A percentile compares a stretch with the other conserved stretches of the same genome.
These are phyloP conservation scores for Ophiosphaerella herpotricha DNA, from an alignment of 2,329 filamentous ascomycete genomes.

Conservation along the genomic window DNA sequence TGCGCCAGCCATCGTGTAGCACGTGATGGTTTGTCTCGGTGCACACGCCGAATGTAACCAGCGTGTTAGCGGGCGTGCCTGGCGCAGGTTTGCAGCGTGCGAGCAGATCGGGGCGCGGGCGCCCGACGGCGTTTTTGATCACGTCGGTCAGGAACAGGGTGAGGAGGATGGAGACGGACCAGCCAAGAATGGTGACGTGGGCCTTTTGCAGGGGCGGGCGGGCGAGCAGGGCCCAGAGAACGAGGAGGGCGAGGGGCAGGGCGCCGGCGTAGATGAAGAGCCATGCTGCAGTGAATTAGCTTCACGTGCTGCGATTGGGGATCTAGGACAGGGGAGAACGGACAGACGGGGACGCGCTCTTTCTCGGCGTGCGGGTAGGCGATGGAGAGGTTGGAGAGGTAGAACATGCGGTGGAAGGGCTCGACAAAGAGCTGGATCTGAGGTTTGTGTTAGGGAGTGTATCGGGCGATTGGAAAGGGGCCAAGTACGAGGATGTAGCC, in stretches of 20 bases:
- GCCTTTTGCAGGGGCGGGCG: constrained; percentile 74
- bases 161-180: constrained; percentile 73
- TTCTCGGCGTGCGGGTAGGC: constrained; percentile 83
- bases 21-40: constrained; percentile 70
- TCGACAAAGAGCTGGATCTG: constrained; percentile 71
- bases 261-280: constrained; percentile 80
- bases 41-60: constrained; percentile 71
- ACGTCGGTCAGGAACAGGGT: constrained; percentile 82
- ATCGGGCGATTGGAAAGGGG: no score
- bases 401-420: constrained; percentile 95
- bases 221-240: constrained; percentile 66
- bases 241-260: constrained; percentile 69
- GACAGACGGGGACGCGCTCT: constrained; percentile 81
- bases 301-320: constrained; percentile 9
- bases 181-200: constrained; percentile 82
- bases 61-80: constrained; percentile 59
- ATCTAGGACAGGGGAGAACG: constrained; percentile 36
- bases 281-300: constrained; percentile 55
- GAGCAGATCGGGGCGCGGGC: constrained; percentile 84
- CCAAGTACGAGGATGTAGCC: constrained; percentile 65
- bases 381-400: constrained; percentile 80
- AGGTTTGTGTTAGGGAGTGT: neutral
- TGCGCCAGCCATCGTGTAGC: constrained; percentile 82
- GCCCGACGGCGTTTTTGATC: constrained; percentile 84
- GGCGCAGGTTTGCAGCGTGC: constrained; percentile 78